Evolutionary conservation across 2,329 filamentous ascomycete genomes (phyloP), one percentile per base, ranked within the genome.

Genomic region (Aspergillus ochraceus): DNA sequence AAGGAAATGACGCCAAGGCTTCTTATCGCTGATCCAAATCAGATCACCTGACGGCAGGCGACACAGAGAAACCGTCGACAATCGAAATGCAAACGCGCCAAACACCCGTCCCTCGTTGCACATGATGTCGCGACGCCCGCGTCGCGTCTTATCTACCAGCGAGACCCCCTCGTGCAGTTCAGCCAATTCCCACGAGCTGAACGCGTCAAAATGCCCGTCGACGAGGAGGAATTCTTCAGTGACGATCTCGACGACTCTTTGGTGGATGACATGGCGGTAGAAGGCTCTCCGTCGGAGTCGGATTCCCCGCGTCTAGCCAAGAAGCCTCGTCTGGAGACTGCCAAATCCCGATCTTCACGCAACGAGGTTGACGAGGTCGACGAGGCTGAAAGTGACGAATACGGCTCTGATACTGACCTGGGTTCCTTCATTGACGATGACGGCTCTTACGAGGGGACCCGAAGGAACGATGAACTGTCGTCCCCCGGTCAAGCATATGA

Each of bases 301-400:
- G 62, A 66, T 19, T 65, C 66, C 19, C 63, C 71, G 14, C 74
- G 67, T 52, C 67, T 73, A 11, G 54, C 67, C 6, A 78, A 78
- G 59, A 71, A 75, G 49, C 74, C 70, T 49, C 75, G 76, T 46
- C 55, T 76, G 26, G 65, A 66, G 58, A 54, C 62, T n/a, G 54
- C n/a, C 6, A 52, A 32, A n/a, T n/a, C 36, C 6, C 19, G 49
- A 39, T 42, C 56, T 36, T 36, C 32, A 5, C 52, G 20, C 20
- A 55, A 58, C 4, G 17, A 45, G n/a, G 52, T 51, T 29, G 47
- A 19, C 20, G 36, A 52, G 26, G 46, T 24, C 49, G 55, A 17
- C 20, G 36, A 52, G 26, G 46, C 32, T 50, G 55, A 52, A 50
- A 50, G 58, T 45, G 61, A 57, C 20, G 49, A 52, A 49, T 61